Percentiles rank a stretch among this genome's conserved stretches.
Evolutionary conservation across 2,329 filamentous ascomycete genomes (phyloP).

Genomic region (Clarireedia hainanense): DNA sequence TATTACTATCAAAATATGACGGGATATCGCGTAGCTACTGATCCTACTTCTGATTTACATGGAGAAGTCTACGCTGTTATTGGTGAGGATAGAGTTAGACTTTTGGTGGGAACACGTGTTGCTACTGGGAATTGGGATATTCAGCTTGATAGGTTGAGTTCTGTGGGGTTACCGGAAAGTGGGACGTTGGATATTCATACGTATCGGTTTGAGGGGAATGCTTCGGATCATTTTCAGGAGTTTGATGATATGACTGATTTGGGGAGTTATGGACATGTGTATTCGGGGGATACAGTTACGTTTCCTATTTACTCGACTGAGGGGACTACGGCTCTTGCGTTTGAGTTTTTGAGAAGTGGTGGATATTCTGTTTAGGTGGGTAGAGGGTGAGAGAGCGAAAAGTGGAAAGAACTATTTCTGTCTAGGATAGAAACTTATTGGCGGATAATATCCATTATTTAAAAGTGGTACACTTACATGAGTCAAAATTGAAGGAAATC

Average conservation of each 20-base stretch:
- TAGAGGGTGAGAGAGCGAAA: too few relatives aligned
- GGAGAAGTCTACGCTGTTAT: constrained; percentile 20
- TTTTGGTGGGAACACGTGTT: constrained; percentile 17
- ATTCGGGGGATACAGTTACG: constrained; percentile 30
- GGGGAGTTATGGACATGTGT: constrained; percentile 28
- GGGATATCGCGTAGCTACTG: constrained; percentile 32
- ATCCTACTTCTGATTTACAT: constrained; percentile 19
- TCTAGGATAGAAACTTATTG: too few relatives aligned
- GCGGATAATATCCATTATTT: too few relatives aligned
- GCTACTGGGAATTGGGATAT: constrained; percentile 21
- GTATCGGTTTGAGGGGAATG: constrained; percentile 21
- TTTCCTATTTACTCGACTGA: constrained; percentile 34
- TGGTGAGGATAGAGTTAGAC: constrained; percentile 14
- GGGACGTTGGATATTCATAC: constrained; percentile 21
- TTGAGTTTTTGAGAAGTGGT: constrained; percentile 28
- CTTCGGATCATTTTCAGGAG: constrained; percentile 14
- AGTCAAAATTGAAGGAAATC: too few relatives aligned
- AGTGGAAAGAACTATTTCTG: too few relatives aligned
- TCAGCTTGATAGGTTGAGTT: constrained; percentile 15
- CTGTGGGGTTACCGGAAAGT: constrained; percentile 15
- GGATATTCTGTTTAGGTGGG: too few relatives aligned
- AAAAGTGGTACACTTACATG: too few relatives aligned
- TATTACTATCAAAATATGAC: constrained; percentile 40
- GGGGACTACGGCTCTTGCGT: constrained; percentile 32
- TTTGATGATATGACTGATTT: constrained; percentile 25